These are phyloP conservation scores for Cladophialophora yegresii DNA, from an alignment of 2,329 filamentous ascomycete genomes.

Conservation along the genomic window DNA sequence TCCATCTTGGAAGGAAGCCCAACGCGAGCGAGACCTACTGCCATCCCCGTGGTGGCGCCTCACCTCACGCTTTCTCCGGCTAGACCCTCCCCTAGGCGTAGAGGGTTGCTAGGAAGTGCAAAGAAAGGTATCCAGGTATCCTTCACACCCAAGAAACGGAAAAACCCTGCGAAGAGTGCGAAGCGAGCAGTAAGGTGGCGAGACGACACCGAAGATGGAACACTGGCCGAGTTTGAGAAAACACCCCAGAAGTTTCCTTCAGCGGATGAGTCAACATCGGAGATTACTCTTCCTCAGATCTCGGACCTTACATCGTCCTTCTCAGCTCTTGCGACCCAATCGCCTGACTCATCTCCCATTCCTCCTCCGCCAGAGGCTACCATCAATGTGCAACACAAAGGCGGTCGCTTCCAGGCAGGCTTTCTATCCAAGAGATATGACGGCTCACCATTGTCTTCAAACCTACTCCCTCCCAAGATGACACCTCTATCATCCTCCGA, in stretches of 20 bases:
- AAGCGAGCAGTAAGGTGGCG: conserved; percentile 88
- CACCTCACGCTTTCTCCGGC: conserved; percentile 60
- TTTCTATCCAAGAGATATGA: conserved; percentile 72
- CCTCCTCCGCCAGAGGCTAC: conserved; percentile 57
- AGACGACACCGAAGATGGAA: conserved; percentile 83
- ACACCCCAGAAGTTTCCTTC: conserved; percentile 69
- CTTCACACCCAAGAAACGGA: conserved; percentile 81
- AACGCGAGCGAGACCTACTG: conserved; percentile 49
- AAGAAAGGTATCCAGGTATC: conserved; percentile 67
- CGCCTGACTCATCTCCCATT: conserved; percentile 58
- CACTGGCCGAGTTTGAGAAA: conserved; percentile 85
- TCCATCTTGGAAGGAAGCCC: conserved; percentile 50
- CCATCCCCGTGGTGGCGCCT: conserved; percentile 38
- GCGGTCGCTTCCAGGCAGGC: conserved; percentile 81
- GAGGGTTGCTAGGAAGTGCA: conserved; percentile 61
- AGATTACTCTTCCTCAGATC: conserved; percentile 49
- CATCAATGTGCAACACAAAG: conserved; percentile 65
- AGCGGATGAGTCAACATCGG: conserved; percentile 57
- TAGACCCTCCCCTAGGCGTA: conserved; percentile 77
- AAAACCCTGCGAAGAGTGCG: conserved; percentile 57
- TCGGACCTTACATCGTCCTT: conserved; percentile 54
- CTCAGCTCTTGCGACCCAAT: conserved; percentile 42
- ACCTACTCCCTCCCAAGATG: conserved; percentile 56
- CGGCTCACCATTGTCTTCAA: conserved; percentile 57
- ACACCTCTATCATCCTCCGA: conserved; percentile 62